A percentile compares a stretch with the other conserved stretches of the same genome.
Evolutionary conservation across 78 protist species (phyloP).

Genomic region (Monocercomonoides exilis): DNA sequence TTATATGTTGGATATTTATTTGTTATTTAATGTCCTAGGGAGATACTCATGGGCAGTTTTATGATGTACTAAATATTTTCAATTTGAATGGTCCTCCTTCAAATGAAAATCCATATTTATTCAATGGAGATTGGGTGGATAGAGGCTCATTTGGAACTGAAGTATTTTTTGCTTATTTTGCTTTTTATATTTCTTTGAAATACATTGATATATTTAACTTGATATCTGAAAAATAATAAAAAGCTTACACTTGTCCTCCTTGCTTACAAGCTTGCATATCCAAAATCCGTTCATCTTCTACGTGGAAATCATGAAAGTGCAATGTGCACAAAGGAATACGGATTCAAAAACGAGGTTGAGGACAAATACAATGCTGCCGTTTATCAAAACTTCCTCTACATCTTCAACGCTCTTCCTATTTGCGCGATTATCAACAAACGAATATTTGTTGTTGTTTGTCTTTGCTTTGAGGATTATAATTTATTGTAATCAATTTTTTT

Average conservation of each 20-base stretch:
- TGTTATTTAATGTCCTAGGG: conserved; percentile 1
- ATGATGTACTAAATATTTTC: conserved; percentile 17
- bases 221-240: no score
- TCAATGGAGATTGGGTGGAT: conserved; percentile 18
- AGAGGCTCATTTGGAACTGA: conserved; percentile 12
- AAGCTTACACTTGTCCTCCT: neutral
- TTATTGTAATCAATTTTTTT: neutral
- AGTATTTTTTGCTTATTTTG: neutral
- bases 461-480: no score
- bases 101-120: neutral
- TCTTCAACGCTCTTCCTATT: neutral
- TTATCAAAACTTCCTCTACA: neutral
- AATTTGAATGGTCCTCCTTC: conserved; percentile 16
- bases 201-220: no score
- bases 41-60: conserved; percentile 19
- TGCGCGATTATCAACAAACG: neutral
- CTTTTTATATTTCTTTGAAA: no score
- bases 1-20: no score
- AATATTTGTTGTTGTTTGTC: neutral
- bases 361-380: neutral
- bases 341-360: conserved; percentile 16
- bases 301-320: conserved; percentile 17
- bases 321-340: conserved; percentile 5
- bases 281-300: neutral
- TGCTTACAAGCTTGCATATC: neutral